phyloP scores from a whole-genome alignment of 257 asterid genomes.

The Solanum virginianum region DNA sequence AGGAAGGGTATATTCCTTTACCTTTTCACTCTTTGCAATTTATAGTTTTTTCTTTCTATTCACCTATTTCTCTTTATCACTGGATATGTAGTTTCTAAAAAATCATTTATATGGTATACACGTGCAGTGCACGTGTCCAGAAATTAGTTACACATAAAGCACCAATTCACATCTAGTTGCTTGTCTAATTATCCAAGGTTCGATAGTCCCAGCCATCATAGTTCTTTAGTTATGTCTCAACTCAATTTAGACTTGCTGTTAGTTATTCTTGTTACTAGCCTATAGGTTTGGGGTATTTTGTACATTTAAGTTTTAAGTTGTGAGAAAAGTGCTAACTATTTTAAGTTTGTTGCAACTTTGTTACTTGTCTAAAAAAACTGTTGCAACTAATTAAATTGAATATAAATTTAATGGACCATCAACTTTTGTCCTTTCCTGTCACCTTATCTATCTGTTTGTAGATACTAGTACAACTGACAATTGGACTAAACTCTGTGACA shows the following conservation, averaged over 20 bases:
- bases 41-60: no score
- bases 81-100: no score
- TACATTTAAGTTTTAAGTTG: background rate
- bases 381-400: background rate
- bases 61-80: no score
- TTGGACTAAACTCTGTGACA: background rate
- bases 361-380: background rate
- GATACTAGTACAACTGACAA: background rate
- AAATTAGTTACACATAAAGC: background rate
- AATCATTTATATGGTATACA: no score
- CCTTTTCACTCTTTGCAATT: no score
- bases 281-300: background rate
- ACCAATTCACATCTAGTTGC: background rate
- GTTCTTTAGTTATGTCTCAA: no score
- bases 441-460: background rate
- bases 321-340: background rate
- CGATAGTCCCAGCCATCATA: background rate
- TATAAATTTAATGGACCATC: background rate
- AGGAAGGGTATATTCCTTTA: no score
- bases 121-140: no score
- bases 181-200: background rate
- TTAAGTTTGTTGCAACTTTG: background rate
- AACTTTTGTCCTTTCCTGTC: background rate
- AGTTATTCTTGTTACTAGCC: background rate
- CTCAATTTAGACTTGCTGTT: background rate